Base-by-base conservation (phyloP, 1,284 basidiomycete species). In the Boletus semigastroideus region DNA sequence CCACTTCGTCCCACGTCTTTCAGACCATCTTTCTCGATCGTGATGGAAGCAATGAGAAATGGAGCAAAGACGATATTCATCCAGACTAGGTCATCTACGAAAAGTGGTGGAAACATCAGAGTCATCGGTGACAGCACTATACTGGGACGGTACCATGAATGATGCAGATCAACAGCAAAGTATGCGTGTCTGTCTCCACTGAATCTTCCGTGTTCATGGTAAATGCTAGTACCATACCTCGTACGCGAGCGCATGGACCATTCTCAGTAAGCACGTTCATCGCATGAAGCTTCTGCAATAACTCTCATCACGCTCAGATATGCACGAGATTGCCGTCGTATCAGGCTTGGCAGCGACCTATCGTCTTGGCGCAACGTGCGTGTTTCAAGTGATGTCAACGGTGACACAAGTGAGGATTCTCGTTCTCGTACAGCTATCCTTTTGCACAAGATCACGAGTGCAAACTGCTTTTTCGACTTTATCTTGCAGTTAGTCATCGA, bases 91-190 rank as follows among this genome's bases (percentile, higher is more conserved):
- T 37, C 31, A 36, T 48, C n/a, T 36, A 28, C 10, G 47, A 34
- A 41, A 48, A 28, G 16, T 42, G 47, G 40, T 36, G 40, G 47
- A 48, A 48, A 42, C 31, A 36, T 13, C 47, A 42, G 40, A 42
- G 40, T 17, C 46, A 48, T 36, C 31, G 25, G 17, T 42, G 47
- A 40, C 31, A 36, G 31, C 37, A 47, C 27, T 31, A 31, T 13
- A 19, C 27, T 5, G 36, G 37, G 14, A 48, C 40, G n/a, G 40
- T 37, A 9, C 36, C 36, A n/a, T 48, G 31, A 30, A 48, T 42
- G 39, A 34, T 34, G 46, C 27, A 4, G 4, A 47, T 47, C 28
- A 40, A 33, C 9, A 19, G 46, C 37, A 46, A 37, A 17, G 45
- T 46, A 46, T n/a, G 7, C 9, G n/a, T 12, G 3, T 3, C 36